Evolutionary conservation across 495 filamentous ascomycete genomes (phyloP), one percentile per base, ranked within the genome.

Genomic region (Podospora conica): DNA sequence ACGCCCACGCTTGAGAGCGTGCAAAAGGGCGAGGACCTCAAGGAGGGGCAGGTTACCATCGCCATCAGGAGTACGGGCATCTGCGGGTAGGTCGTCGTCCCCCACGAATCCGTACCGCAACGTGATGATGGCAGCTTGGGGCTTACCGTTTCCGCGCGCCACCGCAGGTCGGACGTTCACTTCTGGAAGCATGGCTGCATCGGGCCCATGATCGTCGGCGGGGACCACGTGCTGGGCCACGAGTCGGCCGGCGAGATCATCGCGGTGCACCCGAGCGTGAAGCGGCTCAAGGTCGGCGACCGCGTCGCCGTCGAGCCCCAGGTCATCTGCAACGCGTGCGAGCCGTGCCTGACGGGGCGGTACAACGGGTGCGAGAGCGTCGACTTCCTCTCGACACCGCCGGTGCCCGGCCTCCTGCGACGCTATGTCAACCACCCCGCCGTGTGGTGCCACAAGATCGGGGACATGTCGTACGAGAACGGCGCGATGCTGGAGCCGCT

Each of bases 171-270:
- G 62, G 93, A 96, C 77, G 87, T 97, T 28, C 93, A 96, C 79
- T 97, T 97, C 84, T 96, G 92, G 93, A 92, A 93, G 75, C 89
- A 88, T 33, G 92, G 92, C 67, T 90, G 89, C 78, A 96, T 97
- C 73, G 93, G 93, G 15, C 93, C 93, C 62, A 97, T 96, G 93
- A 88, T 96, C 67, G 92, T 97, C 28, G 84, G 83, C 62, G 88
- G 85, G 69, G 88, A 91, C 74, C 93, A 96, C 73, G 90, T 96
- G 71, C 88, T 97, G 29, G 93, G 93, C 67, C 93, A 96, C 82
- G 93, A 96, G 80, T 64, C 63, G 55, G 90, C 92, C 28, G 93
- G 92, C 65, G 86, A 91, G 71, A 77, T 96, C 61, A 82, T 97
- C 68, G 89, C 92, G 9, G 89, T 88, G 53, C 92, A 93, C 66